These are phyloP conservation scores for Kodamaea nitidulidarum DNA, from an alignment of 805 yeast genomes.

Conservation along the genomic window DNA sequence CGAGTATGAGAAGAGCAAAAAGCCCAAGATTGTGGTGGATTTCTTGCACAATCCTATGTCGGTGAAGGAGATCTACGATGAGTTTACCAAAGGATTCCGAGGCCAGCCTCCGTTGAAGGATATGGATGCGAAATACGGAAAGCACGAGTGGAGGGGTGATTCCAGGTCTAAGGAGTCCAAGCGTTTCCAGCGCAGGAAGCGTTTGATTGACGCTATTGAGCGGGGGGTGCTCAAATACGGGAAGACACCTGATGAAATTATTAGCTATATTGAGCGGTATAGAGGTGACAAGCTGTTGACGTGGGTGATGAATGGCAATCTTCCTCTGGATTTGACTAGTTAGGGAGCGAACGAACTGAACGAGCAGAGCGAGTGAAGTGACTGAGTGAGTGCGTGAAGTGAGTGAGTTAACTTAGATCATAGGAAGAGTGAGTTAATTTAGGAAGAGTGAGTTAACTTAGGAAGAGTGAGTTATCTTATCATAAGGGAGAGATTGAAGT, in stretches of 20 bases:
- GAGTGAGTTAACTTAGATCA: too few relatives aligned
- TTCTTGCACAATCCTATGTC: conserved; percentile 44
- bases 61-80: conserved; percentile 42
- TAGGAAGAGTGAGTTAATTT: too few relatives aligned
- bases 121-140: conserved; percentile 41
- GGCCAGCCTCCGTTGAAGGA: conserved; percentile 42
- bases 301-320: conserved; percentile 46
- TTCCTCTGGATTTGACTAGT: conserved; percentile 31
- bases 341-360: not conserved
- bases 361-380: too few relatives aligned
- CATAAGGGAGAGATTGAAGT: too few relatives aligned
- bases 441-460: too few relatives aligned
- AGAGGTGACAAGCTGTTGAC: conserved; percentile 41
- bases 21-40: conserved; percentile 36
- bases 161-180: conserved; percentile 42
- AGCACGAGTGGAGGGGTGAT: conserved; percentile 45
- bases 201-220: conserved; percentile 41
- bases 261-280: conserved; percentile 37
- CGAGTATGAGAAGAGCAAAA: conserved; percentile 18
- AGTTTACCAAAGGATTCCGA: conserved; percentile 41
- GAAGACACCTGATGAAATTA: conserved; percentile 39
- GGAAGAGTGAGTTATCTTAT: too few relatives aligned
- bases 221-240: conserved; percentile 38
- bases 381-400: too few relatives aligned
- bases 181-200: conserved; percentile 41